Evolutionary conservation across 495 filamentous ascomycete species (phyloP).

Genomic region (Xylaria longipes): DNA sequence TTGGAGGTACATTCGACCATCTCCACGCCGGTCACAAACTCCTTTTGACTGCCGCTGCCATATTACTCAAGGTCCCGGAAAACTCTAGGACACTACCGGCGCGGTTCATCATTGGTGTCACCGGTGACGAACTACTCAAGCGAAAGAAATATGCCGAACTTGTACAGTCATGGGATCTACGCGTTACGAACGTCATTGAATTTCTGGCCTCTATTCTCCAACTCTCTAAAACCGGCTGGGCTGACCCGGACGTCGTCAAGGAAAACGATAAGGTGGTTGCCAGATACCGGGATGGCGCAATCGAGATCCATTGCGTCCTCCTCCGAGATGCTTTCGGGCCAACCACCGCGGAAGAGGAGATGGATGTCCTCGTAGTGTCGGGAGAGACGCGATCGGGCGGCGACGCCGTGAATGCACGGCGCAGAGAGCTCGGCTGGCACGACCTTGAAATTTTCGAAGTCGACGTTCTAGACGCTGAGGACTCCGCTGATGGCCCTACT

Average conservation of each 20-base stretch:
- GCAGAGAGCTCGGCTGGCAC: conserved; percentile 78
- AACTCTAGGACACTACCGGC: conserved; percentile 42
- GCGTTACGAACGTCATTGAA: conserved; percentile 67
- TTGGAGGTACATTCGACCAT: conserved; percentile 97
- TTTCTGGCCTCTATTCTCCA: conserved; percentile 78
- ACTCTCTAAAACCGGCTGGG: conserved; percentile 48
- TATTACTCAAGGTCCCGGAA: conserved; percentile 66
- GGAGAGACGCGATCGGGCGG: conserved; percentile 87
- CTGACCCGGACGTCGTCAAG: conserved; percentile 32
- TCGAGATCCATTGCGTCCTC: conserved; percentile 74
- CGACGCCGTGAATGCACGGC: conserved; percentile 78
- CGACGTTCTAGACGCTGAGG: conserved; percentile 81
- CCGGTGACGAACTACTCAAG: conserved; percentile 80
- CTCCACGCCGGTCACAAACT: conserved; percentile 96
- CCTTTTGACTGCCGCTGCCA: conserved; percentile 81
- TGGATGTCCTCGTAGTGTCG: conserved; percentile 87
- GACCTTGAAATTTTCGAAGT: conserved; percentile 84
- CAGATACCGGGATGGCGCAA: conserved; percentile 48
- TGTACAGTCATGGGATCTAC: conserved; percentile 77
- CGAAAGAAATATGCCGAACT: conserved; percentile 87
- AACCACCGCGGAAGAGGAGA: conserved; percentile 80
- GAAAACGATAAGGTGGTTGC: conserved; percentile 48
- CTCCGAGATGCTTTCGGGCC: conserved; percentile 91
- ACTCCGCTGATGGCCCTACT: conserved; percentile 53
- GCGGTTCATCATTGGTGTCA: conserved; percentile 81